Percentiles rank a stretch among this genome's conserved stretches.
phyloP scores from a whole-genome alignment of 192 early-diverging fungal genomes.

The Radiomyces spectabilis region DNA sequence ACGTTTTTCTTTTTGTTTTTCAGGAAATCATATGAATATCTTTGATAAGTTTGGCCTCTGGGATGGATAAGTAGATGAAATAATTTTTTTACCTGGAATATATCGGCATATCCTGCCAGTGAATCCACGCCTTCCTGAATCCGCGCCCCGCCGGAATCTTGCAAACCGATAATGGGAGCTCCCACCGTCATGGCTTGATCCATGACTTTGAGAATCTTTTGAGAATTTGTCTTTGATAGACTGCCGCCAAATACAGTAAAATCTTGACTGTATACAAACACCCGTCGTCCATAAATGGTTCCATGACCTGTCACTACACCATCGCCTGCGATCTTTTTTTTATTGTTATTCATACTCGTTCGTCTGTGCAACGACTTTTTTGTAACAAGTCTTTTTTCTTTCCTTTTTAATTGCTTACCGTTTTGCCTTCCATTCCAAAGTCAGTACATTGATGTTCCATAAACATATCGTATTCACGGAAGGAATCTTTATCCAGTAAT shows the following conservation, averaged over 20 bases:
- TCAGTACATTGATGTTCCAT: constrained; percentile 91
- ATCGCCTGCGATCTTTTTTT: constrained; percentile 86
- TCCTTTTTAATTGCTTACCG: too few species aligned
- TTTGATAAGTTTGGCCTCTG: too few species aligned
- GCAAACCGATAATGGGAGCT: constrained; percentile 91
- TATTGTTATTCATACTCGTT: too few species aligned
- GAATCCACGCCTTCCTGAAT: constrained; percentile 98
- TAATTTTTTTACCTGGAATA: constrained; percentile 63
- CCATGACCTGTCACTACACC: constrained; percentile 96
- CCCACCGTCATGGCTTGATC: constrained; percentile 87
- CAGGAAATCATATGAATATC: not conserved
- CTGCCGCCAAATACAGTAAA: constrained; percentile 92
- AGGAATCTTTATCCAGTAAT: constrained; percentile 74
- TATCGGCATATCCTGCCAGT: constrained; percentile 92
- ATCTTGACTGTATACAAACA: constrained; percentile 91
- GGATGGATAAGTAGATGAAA: too few species aligned
- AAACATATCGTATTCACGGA: constrained; percentile 90
- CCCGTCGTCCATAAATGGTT: constrained; percentile 83
- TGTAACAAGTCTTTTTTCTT: too few species aligned
- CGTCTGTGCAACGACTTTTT: too few species aligned
- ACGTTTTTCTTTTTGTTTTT: constrained; percentile 61
- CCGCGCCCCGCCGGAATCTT: constrained; percentile 96
- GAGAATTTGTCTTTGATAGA: constrained; percentile 79
- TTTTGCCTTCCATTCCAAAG: constrained; percentile 78
- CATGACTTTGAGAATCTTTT: constrained; percentile 92